Conservation (phyloP, 495 filamentous ascomycete species). For the Cladorrhinum samala region DNA sequence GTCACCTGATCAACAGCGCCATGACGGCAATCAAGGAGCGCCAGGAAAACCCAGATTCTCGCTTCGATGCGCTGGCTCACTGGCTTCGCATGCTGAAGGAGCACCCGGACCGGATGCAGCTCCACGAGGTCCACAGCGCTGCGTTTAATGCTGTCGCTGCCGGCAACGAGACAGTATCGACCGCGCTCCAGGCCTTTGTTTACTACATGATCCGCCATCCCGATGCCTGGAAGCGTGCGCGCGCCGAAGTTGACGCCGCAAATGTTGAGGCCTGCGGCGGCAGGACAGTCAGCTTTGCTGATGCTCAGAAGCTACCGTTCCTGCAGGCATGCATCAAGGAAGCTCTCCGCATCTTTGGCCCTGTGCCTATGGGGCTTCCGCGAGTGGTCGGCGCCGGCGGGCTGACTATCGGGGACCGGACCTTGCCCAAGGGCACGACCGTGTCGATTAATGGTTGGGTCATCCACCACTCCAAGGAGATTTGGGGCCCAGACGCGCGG, state of each 20-base stretch:
- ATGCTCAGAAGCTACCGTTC: conserved; percentile 45
- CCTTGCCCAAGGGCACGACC: conserved; percentile 24
- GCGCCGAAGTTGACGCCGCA: conserved; percentile 35
- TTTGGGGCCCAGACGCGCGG: conserved; percentile 37
- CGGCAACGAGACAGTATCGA: conserved; percentile 40
- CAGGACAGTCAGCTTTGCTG: conserved; percentile 33
- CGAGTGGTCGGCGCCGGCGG: conserved; percentile 48
- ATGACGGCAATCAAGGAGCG: conserved; percentile 35
- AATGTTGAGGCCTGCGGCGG: conserved; percentile 14
- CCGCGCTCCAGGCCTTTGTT: conserved; percentile 33
- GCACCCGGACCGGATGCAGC: conserved; percentile 36
- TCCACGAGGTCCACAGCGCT: conserved; percentile 34
- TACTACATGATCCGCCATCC: conserved; percentile 29
- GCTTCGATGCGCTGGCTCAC: conserved; percentile 41
- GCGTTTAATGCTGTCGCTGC: conserved; percentile 38
- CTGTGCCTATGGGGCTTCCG: conserved; percentile 43
- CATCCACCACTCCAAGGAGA: conserved; percentile 32
- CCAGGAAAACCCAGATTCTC: conserved; percentile 28
- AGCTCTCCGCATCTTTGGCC: conserved; percentile 49
- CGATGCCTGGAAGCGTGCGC: conserved; percentile 22
- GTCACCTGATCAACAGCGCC: conserved; percentile 42
- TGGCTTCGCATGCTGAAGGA: conserved; percentile 36
- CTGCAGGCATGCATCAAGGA: conserved; percentile 52
- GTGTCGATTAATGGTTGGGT: conserved; percentile 42
- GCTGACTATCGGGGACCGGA: conserved; percentile 16